phyloP scores from a whole-genome alignment of 768 basidiomycete genomes.

The Mycena polygramma region DNA sequence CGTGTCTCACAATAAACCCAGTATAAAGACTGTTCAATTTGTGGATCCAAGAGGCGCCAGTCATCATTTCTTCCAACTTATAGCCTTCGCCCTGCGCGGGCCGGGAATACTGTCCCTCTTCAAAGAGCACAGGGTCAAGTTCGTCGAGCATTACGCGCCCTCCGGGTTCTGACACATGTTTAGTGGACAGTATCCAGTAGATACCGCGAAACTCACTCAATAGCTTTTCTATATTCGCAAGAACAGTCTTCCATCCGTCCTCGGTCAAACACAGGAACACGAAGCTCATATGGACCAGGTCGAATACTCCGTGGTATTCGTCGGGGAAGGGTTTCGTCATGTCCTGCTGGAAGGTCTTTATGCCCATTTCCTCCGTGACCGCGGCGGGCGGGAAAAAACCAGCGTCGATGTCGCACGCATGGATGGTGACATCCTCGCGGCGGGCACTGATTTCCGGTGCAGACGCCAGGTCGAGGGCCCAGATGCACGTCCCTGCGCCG shows the following conservation, averaged over 20 bases:
- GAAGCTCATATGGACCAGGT: conserved; percentile 36
- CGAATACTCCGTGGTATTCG: conserved; percentile 33
- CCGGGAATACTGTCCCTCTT: not conserved
- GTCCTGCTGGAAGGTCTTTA: conserved; percentile 40
- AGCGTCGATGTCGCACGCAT: conserved; percentile 36
- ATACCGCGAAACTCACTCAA: conserved; percentile 25
- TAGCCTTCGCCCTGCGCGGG: not conserved
- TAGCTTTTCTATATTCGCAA: conserved; percentile 21
- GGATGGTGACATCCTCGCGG: conserved; percentile 13
- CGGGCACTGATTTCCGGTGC: conserved; percentile 18
- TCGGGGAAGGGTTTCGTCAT: conserved; percentile 33
- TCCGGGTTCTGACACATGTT: not conserved
- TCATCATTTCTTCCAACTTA: conserved; percentile 20
- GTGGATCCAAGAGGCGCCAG: conserved; percentile 21
- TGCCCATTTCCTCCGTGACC: conserved; percentile 17
- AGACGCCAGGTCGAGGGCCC: conserved; percentile 34
- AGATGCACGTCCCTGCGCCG: too few species aligned
- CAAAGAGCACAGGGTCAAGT: not conserved
- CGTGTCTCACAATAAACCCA: conserved; percentile 14
- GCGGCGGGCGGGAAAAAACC: conserved; percentile 13
- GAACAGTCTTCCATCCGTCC: conserved; percentile 31
- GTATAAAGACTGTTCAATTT: conserved; percentile 35
- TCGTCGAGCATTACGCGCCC: not conserved
- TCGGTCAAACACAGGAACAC: conserved; percentile 30
- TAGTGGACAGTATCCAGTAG: too few species aligned